phyloP scores from a whole-genome alignment of 2,329 filamentous ascomycete genomes.

The Dryadomyces sulphureus region DNA sequence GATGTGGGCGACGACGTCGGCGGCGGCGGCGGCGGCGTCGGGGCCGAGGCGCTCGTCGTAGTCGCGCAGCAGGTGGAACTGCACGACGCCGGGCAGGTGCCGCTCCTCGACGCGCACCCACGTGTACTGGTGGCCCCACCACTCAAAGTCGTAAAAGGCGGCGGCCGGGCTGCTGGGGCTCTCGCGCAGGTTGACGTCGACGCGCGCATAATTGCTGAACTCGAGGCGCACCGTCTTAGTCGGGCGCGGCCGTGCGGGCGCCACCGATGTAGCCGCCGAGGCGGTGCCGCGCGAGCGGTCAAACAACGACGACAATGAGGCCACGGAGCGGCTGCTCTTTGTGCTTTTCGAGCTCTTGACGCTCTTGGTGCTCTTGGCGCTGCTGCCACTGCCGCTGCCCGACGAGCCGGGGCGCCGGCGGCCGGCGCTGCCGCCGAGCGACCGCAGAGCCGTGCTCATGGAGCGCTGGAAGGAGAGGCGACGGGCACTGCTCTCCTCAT shows the following conservation, averaged over 20 bases:
- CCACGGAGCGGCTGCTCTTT: neutral
- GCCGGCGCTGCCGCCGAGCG: conserved; percentile 17
- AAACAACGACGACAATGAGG: conserved; percentile 2
- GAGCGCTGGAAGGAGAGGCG: conserved; percentile 32
- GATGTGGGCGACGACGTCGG: conserved; percentile 48
- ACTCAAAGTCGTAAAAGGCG: conserved; percentile 67
- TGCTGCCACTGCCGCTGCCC: conserved; percentile 12
- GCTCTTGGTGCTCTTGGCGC: neutral
- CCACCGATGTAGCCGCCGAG: no score
- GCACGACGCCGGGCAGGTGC: conserved; percentile 47
- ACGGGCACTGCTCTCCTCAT: no score
- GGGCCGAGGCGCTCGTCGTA: conserved; percentile 21
- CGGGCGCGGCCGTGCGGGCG: conserved; percentile 18
- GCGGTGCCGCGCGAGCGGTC: neutral
- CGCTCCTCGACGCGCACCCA: conserved; percentile 67
- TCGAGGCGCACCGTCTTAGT: conserved; percentile 79
- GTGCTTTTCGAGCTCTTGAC: neutral
- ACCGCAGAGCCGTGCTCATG: conserved; percentile 32
- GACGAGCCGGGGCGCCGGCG: conserved; percentile 8
- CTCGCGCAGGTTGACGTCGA: conserved; percentile 62
- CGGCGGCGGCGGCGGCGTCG: conserved; percentile 17
- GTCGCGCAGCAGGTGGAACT: conserved; percentile 65
- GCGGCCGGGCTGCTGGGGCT: conserved; percentile 25
- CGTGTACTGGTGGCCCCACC: conserved; percentile 75
- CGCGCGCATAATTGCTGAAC: conserved; percentile 92